Evolutionary conservation across 192 early-diverging fungal species (phyloP), one percentile per base, ranked within the genome.

Genomic region (Borealophlyctis nickersoniae): DNA sequence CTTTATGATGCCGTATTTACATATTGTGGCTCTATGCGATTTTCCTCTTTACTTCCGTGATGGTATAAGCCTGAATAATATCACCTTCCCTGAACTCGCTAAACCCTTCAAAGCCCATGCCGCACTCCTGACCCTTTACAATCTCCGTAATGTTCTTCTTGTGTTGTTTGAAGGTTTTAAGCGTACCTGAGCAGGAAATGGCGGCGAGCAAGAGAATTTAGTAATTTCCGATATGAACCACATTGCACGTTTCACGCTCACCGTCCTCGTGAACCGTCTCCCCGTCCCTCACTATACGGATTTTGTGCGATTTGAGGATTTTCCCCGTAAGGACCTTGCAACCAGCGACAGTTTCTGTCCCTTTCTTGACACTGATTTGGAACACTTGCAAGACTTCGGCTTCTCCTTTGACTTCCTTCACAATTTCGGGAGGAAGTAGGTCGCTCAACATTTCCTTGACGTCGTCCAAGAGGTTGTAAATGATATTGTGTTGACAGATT

Each of bases 41-140:
- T 54, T 36, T 58, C n/a, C 69, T 62, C 51, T 59, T 64, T 29
- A 32, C 52, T 36, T 59, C 57, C 19, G 52, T 52, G 29, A 31
- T 26, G 4, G 49, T 36, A 45, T 65, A 71, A 22, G 52, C 49
- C 35, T 71, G 69, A 45, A 71, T 60, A 0, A 60, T 36, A 82
- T 98, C 96, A 11, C 94, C 94, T 36, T 81, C 86, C 70, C 86
- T 71, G 56, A 92, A 77, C 13, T 88, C 88, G 4, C 78, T 77
- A 67, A 92, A 96, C 11, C 84, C 87, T 19, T 90, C 91, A 77
- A 98, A 90, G 52, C 83, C 81, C 71, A 98, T 88, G 19, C 96
- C 96, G 70, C 94, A 98, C 80, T 98, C 96, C 29, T 90, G 77
- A n/a, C 94, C 94, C 74, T 96, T 98, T 59, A 82, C 82, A 30